A percentile compares a stretch with the other conserved stretches of the same genome.
phyloP scores from a whole-genome alignment of 345 rosid species.

The Sonneratia alba region DNA sequence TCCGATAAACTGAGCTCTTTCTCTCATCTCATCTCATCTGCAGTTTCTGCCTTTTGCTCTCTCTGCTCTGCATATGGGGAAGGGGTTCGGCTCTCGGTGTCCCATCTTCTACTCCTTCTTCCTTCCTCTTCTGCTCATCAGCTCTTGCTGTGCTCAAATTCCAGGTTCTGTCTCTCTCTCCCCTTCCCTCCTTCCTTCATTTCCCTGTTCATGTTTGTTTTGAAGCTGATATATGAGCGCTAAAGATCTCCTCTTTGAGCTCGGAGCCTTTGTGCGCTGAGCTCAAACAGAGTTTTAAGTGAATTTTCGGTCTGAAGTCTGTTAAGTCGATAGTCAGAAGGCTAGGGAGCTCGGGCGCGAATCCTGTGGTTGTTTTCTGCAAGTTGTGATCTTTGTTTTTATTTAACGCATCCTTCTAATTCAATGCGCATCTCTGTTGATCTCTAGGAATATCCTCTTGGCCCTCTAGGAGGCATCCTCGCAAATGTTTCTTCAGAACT shows the following conservation, averaged over 20 bases:
- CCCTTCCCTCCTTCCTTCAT: too few relatives aligned
- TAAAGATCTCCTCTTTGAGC: not conserved
- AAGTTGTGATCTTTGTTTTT: not conserved
- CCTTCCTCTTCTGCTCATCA: conserved; percentile 27
- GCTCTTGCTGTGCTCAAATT: conserved; percentile 45
- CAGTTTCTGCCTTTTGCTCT: not conserved
- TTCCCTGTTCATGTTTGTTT: not conserved
- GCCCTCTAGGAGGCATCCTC: too few relatives aligned
- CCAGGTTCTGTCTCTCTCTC: conserved; percentile 32
- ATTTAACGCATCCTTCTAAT: not conserved
- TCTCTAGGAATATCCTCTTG: too few relatives aligned
- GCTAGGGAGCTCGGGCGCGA: not conserved
- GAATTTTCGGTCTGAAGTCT: not conserved
- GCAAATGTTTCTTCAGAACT: too few relatives aligned
- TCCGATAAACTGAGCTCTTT: not conserved
- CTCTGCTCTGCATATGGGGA: conserved; percentile 42
- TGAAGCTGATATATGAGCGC: not conserved
- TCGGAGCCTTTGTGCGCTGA: not conserved
- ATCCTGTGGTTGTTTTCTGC: not conserved
- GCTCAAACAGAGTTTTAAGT: not conserved
- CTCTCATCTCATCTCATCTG: not conserved
- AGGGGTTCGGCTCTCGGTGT: conserved; percentile 20
- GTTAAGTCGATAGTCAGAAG: not conserved
- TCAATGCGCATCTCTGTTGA: not conserved
- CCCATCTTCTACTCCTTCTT: conserved; percentile 14